These are phyloP conservation scores for Crithidia brevicula DNA, from an alignment of 208 protist species.

Conservation along the genomic window DNA sequence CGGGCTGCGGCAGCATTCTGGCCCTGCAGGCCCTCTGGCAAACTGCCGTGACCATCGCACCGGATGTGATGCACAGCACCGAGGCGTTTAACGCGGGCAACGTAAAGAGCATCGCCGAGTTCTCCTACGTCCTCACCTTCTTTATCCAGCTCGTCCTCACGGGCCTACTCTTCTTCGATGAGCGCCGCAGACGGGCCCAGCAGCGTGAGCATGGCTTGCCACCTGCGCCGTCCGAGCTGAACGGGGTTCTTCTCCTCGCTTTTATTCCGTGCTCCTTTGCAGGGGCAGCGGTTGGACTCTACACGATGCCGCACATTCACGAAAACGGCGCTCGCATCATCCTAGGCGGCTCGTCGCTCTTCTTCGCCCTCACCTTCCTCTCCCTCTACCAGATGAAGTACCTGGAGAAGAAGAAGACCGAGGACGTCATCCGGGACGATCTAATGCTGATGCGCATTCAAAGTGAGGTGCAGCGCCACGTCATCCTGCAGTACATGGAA, in stretches of 20 bases:
- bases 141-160: slow-evolving; percentile 36
- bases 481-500: slow-evolving; percentile 21
- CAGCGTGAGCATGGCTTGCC: slow-evolving; percentile 18
- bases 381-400: slow-evolving; percentile 43
- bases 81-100: slow-evolving; percentile 25
- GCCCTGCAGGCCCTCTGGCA: slow-evolving; percentile 46
- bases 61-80: slow-evolving; percentile 26
- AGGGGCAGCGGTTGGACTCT: slow-evolving; percentile 25
- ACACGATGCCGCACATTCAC: slow-evolving; percentile 30
- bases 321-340: slow-evolving; percentile 40
- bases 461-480: slow-evolving; percentile 30
- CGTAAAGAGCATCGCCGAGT: slow-evolving; percentile 31
- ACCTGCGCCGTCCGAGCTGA: slow-evolving; percentile 25
- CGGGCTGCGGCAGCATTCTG: slow-evolving; percentile 47
- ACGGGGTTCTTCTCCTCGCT: slow-evolving; percentile 21
- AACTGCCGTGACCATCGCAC: slow-evolving; percentile 17
- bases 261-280: slow-evolving; percentile 30
- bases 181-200: slow-evolving; percentile 26
- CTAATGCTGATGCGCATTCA: slow-evolving; percentile 36
- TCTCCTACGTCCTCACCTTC: slow-evolving; percentile 39
- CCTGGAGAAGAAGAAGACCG: slow-evolving; percentile 35
- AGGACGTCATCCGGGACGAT: slow-evolving; percentile 44
- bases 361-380: slow-evolving; percentile 45
- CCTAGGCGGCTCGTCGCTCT: slow-evolving; percentile 39
- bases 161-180: slow-evolving; percentile 25